Conservation (phyloP, 495 filamentous ascomycete genomes). For the Usnea hakonensis region DNA sequence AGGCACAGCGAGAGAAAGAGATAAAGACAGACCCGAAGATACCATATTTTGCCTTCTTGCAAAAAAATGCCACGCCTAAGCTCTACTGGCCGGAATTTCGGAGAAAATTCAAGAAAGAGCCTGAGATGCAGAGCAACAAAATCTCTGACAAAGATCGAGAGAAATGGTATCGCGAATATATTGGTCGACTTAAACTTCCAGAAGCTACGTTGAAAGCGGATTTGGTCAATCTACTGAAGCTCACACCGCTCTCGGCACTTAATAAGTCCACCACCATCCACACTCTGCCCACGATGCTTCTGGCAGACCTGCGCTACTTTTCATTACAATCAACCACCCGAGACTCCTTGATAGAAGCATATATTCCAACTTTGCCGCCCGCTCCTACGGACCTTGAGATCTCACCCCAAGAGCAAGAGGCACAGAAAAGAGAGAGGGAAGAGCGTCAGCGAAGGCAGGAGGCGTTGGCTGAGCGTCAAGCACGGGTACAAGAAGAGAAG, state of each 20-base stretch:
- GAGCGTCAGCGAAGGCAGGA: conserved; percentile 63
- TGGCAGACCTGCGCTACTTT: conserved; percentile 74
- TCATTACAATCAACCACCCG: conserved; percentile 61
- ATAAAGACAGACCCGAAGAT: conserved; percentile 81
- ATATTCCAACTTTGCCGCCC: conserved; percentile 63
- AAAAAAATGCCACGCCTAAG: conserved; percentile 74
- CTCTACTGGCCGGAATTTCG: conserved; percentile 97
- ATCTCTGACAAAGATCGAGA: conserved; percentile 83
- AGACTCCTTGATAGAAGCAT: conserved; percentile 65
- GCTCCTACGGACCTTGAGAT: conserved; percentile 49
- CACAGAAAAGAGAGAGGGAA: conserved; percentile 50
- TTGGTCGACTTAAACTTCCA: conserved; percentile 67
- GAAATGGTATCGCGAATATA: conserved; percentile 82
- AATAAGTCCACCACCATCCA: conserved; percentile 58
- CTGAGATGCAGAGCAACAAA: conserved; percentile 68
- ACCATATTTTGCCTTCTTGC: conserved; percentile 73
- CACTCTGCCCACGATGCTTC: conserved; percentile 58
- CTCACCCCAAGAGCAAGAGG: conserved; percentile 51
- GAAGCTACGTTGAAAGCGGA: conserved; percentile 71
- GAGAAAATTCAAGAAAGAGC: conserved; percentile 76
- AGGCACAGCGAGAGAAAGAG: conserved; percentile 63
- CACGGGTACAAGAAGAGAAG: conserved; percentile 67
- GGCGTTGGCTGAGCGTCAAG: conserved; percentile 68
- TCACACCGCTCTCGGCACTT: conserved; percentile 52
- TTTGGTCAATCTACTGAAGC: conserved; percentile 66